Base-by-base conservation (phyloP, 192 early-diverging fungal genomes). In the Ambispora gerdemannii region DNA sequence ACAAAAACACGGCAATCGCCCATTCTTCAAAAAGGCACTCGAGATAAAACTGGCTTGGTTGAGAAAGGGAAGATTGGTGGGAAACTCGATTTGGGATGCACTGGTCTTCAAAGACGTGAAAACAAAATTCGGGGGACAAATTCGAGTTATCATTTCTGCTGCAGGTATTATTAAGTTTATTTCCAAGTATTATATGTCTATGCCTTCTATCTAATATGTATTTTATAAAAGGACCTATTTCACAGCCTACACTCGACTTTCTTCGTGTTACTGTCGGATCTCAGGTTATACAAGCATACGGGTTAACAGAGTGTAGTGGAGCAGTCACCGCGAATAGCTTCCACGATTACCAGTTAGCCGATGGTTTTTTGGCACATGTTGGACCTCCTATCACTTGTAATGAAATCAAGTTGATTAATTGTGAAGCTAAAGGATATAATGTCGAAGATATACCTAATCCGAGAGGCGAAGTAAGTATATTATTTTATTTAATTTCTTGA, bases 321-420 rank as follows among this genome's bases (percentile, higher is more conserved):
- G 60, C 78, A 17, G 66, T 80, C 2, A 77, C 78, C 28, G 59
- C 71, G 3, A 73, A 78, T 49, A 72, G 73, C 43, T 75, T 82
- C 55, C 77, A 76, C 50, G 81, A 82, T 64, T 82, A 82, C 64
- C 67, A 77, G 43, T 73, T 77, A 30, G 24, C 36, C 33, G 68
- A 70, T 60, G 3, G 11, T 24, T 4, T n/a, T 20, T 83, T 83
- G 25, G 30, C 69, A 4, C 77, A 82, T 30, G 72, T 88, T 27
- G 89, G 89, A 31, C 76, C 84, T n/a, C 89, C 92, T 25, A 69
- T 87, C 38, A 84, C 85, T 6, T 82, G 84, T 43, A 81, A 85
- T 34, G 87, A 93, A 80, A 72, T 93, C 38, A 95, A 93, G 76
- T 84, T 97, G 38, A 76, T 82, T 1, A 91, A 94, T 70, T 81